Evolutionary conservation across 371 early-diverging fungal species (phyloP).

Genomic region (Blastocladiella emersonii): DNA sequence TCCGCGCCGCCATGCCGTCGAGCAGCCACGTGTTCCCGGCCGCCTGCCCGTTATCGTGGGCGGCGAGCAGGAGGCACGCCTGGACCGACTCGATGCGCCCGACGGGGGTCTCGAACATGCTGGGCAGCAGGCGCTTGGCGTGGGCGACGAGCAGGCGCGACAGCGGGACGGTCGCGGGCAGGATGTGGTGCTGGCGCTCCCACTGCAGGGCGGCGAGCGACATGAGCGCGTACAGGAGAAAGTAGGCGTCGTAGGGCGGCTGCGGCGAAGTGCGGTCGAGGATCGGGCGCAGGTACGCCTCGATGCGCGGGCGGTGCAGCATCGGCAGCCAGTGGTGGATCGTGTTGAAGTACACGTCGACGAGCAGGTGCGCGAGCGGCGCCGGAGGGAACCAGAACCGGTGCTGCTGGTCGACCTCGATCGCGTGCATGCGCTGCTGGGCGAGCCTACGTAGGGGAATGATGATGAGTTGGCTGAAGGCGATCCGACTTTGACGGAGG

Average conservation of each 20-base stretch:
- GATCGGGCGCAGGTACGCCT: neutral
- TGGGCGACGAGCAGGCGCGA: neutral
- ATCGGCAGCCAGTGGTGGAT: neutral
- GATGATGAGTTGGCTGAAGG: too few species aligned
- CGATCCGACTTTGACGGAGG: too few species aligned
- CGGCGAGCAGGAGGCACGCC: neutral
- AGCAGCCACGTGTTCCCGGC: neutral
- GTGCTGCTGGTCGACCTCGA: neutral
- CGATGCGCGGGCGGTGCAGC: neutral
- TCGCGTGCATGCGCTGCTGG: neutral
- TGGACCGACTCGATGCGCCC: neutral
- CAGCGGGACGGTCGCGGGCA: neutral
- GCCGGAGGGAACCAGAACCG: neutral
- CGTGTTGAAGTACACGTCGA: neutral
- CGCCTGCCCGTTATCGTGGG: neutral
- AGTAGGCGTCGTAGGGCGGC: neutral
- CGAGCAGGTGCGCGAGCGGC: neutral
- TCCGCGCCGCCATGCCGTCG: neutral
- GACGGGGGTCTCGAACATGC: neutral
- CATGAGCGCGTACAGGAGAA: neutral
- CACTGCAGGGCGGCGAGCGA: neutral
- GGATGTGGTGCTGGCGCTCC: neutral
- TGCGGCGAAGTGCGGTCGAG: too few species aligned
- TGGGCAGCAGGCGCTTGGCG: neutral
- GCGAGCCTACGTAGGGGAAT: too few species aligned